A percentile compares a stretch with the other conserved stretches of the same genome.
Evolutionary conservation across 805 yeast species (phyloP).

Genomic region (Candida insectalens): DNA sequence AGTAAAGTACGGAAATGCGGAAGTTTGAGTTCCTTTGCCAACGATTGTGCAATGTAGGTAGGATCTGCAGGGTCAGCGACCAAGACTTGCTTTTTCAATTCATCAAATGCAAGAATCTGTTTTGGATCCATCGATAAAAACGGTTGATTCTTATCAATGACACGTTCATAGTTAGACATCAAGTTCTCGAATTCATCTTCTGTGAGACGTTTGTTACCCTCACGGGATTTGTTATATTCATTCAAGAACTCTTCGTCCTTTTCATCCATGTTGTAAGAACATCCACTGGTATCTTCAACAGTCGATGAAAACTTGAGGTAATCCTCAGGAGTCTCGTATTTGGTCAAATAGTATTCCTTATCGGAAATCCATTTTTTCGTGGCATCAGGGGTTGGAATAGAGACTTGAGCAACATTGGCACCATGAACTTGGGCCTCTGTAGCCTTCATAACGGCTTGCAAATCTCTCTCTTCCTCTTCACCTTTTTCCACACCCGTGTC

Average conservation of each 20-base stretch:
- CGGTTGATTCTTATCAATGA: constrained; percentile 77
- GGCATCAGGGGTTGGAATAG: constrained; percentile 96
- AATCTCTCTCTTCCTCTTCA: constrained; percentile 94
- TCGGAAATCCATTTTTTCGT: constrained; percentile 76
- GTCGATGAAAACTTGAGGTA: constrained; percentile 89
- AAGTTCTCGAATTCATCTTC: constrained; percentile 84
- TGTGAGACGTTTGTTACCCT: constrained; percentile 31
- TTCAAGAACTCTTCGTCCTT: constrained; percentile 62
- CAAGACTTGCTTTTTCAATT: constrained; percentile 44
- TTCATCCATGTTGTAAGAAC: constrained; percentile 85
- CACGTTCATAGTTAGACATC: constrained; percentile 62
- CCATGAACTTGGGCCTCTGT: constrained; percentile 57
- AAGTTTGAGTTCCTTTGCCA: constrained; percentile 46
- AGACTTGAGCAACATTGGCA: constrained; percentile 43
- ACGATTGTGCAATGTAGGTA: constrained; percentile 43
- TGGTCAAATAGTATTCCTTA: constrained; percentile 54
- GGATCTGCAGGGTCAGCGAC: constrained; percentile 38
- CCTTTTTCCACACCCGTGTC: constrained; percentile 98
- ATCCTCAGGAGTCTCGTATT: constrained; percentile 61
- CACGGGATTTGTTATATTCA: constrained; percentile 27
- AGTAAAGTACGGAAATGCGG: constrained; percentile 52
- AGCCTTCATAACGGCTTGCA: constrained; percentile 83
- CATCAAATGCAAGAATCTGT: constrained; percentile 62
- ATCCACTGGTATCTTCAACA: constrained; percentile 89
- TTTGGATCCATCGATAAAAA: constrained; percentile 78